Evolutionary conservation across 108 stramenopile species (phyloP).

Genomic region (Nannochloropsis salina): DNA sequence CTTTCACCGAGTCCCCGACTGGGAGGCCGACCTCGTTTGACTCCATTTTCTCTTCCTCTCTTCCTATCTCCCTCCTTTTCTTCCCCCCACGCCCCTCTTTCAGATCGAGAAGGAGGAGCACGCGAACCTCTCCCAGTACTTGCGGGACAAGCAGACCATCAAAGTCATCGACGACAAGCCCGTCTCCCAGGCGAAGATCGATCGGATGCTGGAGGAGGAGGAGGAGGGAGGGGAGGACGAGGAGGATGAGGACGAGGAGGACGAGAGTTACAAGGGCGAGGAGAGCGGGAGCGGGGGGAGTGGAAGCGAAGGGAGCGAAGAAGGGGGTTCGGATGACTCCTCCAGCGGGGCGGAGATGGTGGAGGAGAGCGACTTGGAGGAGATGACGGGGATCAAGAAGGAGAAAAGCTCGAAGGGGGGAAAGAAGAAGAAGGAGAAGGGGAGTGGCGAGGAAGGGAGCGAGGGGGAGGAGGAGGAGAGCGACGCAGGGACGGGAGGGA

Average conservation of each 20-base stretch:
- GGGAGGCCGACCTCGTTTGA: background rate
- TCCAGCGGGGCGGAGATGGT: conserved; percentile 38
- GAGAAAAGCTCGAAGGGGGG: background rate
- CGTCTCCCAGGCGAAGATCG: background rate
- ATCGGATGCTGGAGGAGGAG: conserved; percentile 24
- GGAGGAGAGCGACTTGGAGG: background rate
- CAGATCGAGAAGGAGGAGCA: background rate
- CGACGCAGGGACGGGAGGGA: background rate
- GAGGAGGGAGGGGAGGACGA: conserved; percentile 31
- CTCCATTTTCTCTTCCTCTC: background rate
- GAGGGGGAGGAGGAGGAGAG: conserved; percentile 52
- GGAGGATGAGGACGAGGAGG: background rate
- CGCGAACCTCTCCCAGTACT: background rate
- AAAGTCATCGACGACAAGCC: conserved; percentile 4
- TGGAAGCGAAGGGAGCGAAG: conserved; percentile 19
- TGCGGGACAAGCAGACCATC: conserved; percentile 17
- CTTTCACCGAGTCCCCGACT: background rate
- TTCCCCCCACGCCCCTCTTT: background rate
- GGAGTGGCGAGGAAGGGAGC: conserved; percentile 27
- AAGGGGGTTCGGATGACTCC: conserved; percentile 34
- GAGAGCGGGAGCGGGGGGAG: conserved; percentile 45
- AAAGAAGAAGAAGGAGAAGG: background rate
- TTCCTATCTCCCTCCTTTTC: background rate
- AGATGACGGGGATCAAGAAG: conserved; percentile 11
- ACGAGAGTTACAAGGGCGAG: background rate